Base-by-base conservation (phyloP, 1,284 basidiomycete species). In the Sparassis latifolia region DNA sequence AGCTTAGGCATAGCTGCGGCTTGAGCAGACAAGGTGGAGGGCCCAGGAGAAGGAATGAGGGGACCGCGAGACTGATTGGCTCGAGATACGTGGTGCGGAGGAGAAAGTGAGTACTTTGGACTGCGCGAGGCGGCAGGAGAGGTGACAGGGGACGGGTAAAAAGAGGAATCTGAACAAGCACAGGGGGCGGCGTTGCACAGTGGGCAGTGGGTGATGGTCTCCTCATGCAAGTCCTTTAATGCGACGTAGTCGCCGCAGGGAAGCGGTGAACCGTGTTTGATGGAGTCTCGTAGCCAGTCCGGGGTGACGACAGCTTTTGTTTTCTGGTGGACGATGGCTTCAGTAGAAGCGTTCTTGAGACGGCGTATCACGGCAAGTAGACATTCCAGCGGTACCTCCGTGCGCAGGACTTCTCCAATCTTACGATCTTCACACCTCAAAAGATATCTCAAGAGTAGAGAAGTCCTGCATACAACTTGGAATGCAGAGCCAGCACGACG, bases 251-350 rank as follows among this genome's bases (percentile, higher is more conserved):
- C 66, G 2, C 67, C 74, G 51, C 69, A 84, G 0, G 82, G 75
- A 2, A 79, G 63, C 0, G 71, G 59, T n/a, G 58, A 65, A 0
- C 73, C 68, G 42, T 71, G 66, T 28, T 65, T 58, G 10, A 79
- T 66, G 4, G 81, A 84, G 52, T 82, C 74, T 31, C 64, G 71
- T 10, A 90, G 71, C 87, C 86, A 89, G 33, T 77, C 69, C 0
- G 85, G 83, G 1, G 75, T 82, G 9, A 89, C 83, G 27, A 88
- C 73, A 0, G 75, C 69, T 60, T 84, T 88, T 32, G 70, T 70
- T 68, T 71, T 78, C 86, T 89, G 56, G 5, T 48, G 5, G 29
- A 20, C 20, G 20, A 20, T 20, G 20, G 20, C 41, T 33, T 9
- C 38, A 40, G 30, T 12, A 33, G 20, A 46, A 37, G 28, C 33